Evolutionary conservation across 495 filamentous ascomycete species (phyloP), one percentile per base, ranked within the genome.

Genomic region (Astrothelium macrocarpum): DNA sequence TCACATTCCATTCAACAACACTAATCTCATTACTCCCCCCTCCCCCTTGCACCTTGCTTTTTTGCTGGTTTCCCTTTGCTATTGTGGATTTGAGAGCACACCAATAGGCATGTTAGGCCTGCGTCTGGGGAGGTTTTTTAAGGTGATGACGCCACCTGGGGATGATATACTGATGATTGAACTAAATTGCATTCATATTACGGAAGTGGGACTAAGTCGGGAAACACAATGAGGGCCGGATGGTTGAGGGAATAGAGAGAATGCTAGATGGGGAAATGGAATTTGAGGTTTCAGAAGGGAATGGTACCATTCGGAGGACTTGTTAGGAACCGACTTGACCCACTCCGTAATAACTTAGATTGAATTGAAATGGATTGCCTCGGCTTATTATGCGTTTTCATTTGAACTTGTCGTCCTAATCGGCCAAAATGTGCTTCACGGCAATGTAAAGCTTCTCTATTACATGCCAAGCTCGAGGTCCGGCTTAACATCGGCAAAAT

Each of bases 41-140:
- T 63, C 16, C 64, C 62, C 66, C 28, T 11, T 62, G 26, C 62
- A 31, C 59, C 63, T 67, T 45, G 32, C 36, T 32, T 36, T 25
- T 45, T 39, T 39, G 34, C 34, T 5, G 34, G 65, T 62, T 28
- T 62, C 53, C 64, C 58, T 56, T 62, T 56, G 49, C 7, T 56
- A 9, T 56, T 56, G 49, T 56, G 49, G 49, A 29, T 56, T 56
- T 29, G 49, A 56, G 49, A 56, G 49, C 25, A 56, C 20, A 56
- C 16, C 25, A 56, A 29, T 56, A 25, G 49, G 25, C 49, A 56
- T 56, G 49, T 65, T 61, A 66, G 68, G 66, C 64, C 59, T 62
- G 64, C 68, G 66, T 62, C 68, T 60, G 68, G 66, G 65, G 66
- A 68, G 31, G 68, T 53, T 56, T 28, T 29, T 28, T 4, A 49